phyloP scores from a whole-genome alignment of 805 yeast species.

The Zygoascus biomembranicola region DNA sequence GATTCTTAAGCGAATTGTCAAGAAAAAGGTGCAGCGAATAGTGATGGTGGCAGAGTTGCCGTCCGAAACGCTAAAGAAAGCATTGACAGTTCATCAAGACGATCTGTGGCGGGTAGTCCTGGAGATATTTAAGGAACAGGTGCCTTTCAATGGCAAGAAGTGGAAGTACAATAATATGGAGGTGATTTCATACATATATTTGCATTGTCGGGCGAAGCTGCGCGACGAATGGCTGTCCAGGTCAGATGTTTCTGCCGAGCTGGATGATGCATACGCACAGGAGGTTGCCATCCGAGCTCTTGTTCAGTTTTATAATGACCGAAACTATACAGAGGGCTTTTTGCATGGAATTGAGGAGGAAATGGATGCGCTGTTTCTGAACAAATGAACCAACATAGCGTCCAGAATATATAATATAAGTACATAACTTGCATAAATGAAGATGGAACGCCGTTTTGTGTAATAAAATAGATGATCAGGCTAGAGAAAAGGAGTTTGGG shows the following conservation, averaged over 20 bases:
- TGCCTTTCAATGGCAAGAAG: constrained; percentile 87
- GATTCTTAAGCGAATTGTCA: constrained; percentile 48
- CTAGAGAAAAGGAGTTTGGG: too few species aligned
- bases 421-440: too few species aligned
- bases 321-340: constrained; percentile 20
- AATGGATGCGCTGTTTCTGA: not conserved
- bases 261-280: constrained; percentile 71
- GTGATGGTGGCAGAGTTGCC: constrained; percentile 53
- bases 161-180: constrained; percentile 96
- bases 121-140: constrained; percentile 64
- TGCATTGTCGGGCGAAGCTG: constrained; percentile 62
- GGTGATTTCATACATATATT: constrained; percentile 74
- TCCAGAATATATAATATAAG: not conserved
- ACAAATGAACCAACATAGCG: not conserved
- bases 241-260: constrained; percentile 63
- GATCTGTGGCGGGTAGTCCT: constrained; percentile 62
- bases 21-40: constrained; percentile 66
- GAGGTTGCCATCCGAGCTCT: constrained; percentile 78
- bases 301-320: constrained; percentile 64
- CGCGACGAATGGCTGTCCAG: constrained; percentile 88
- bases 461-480: too few species aligned
- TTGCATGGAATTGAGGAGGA: not conserved
- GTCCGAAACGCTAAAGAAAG: constrained; percentile 49
- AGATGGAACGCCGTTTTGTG: not conserved
- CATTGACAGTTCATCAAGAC: constrained; percentile 52